A percentile compares a stretch with the other conserved stretches of the same genome.
Conservation (phyloP, 345 rosid genomes). For the Psidium friedrichsthalianum region DNA sequence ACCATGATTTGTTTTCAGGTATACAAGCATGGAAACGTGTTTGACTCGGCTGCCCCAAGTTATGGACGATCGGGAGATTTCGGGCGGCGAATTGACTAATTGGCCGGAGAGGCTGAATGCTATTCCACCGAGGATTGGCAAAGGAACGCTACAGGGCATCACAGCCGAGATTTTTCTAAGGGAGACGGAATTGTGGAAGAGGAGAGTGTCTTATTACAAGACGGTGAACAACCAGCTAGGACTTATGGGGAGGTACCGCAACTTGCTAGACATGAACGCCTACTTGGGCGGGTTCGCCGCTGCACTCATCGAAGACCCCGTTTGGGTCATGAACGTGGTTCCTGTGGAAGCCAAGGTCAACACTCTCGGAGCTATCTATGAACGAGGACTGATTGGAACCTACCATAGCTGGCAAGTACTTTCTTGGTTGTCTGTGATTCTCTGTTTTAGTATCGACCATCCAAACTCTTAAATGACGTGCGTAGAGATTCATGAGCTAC, state of each 20-base stretch:
- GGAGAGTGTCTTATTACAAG: slow-evolving; percentile 39
- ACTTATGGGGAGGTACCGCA: slow-evolving; percentile 36
- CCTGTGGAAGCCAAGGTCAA: slow-evolving; percentile 34
- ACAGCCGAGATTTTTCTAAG: slow-evolving; percentile 21
- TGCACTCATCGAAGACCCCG: slow-evolving; percentile 33
- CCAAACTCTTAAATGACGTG: not conserved
- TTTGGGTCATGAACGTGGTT: slow-evolving; percentile 65
- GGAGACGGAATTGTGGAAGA: slow-evolving; percentile 33
- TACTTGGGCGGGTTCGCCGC: slow-evolving; percentile 60
- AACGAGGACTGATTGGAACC: slow-evolving; percentile 59
- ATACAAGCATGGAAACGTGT: slow-evolving; percentile 47
- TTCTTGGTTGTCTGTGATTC: not conserved
- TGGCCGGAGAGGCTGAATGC: slow-evolving; percentile 49
- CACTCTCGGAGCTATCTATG: slow-evolving; percentile 49
- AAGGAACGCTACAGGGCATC: slow-evolving; percentile 31
- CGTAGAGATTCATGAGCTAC: not conserved
- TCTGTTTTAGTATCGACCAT: not conserved
- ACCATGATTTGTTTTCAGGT: slow-evolving; percentile 21
- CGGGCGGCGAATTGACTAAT: slow-evolving; percentile 38
- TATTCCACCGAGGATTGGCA: slow-evolving; percentile 49
- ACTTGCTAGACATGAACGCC: slow-evolving; percentile 60
- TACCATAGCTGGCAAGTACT: slow-evolving; percentile 43
- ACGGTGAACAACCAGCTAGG: slow-evolving; percentile 38
- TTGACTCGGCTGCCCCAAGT: slow-evolving; percentile 44
- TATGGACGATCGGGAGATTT: slow-evolving; percentile 12